phyloP scores from a whole-genome alignment of 768 basidiomycete species.

The Boletus pseudo-olivaceus region DNA sequence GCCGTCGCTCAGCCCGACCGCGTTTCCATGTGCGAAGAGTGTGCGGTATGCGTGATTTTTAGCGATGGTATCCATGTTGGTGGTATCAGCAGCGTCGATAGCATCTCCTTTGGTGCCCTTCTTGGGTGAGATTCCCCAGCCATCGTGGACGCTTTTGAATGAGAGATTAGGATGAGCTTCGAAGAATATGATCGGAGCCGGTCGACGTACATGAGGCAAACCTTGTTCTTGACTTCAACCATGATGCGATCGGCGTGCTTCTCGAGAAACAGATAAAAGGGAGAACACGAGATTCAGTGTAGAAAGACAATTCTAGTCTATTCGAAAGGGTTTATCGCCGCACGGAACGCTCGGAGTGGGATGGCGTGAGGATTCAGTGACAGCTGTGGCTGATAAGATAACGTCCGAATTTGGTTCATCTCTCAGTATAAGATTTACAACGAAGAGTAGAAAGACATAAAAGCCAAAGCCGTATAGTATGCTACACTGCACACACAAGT shows the following conservation, averaged over 20 bases:
- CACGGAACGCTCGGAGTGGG: constrained; percentile 8
- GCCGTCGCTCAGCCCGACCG: constrained; percentile 89
- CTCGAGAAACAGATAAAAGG: background rate
- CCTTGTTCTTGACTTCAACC: constrained; percentile 75
- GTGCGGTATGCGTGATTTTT: constrained; percentile 69
- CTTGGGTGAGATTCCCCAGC: constrained; percentile 80
- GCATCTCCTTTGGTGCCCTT: constrained; percentile 82
- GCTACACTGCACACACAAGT: no score
- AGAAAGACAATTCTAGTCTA: background rate
- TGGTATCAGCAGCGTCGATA: constrained; percentile 79
- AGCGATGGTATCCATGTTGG: constrained; percentile 86
- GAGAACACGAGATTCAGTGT: background rate
- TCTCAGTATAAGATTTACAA: no score
- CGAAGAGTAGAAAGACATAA: no score
- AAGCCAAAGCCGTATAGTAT: no score
- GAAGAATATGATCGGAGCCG: background rate
- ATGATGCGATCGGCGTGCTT: constrained; percentile 20
- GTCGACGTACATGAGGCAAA: constrained; percentile 76
- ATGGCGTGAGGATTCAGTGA: background rate
- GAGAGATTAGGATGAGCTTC: background rate
- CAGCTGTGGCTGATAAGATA: background rate
- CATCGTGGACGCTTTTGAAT: constrained; percentile 79
- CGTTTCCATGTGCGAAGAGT: constrained; percentile 83
- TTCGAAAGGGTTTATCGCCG: background rate
- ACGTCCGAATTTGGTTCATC: background rate